Evolutionary conservation across 768 basidiomycete genomes (phyloP), one percentile per base, ranked within the genome.

Genomic region (Suillus weaverae): DNA sequence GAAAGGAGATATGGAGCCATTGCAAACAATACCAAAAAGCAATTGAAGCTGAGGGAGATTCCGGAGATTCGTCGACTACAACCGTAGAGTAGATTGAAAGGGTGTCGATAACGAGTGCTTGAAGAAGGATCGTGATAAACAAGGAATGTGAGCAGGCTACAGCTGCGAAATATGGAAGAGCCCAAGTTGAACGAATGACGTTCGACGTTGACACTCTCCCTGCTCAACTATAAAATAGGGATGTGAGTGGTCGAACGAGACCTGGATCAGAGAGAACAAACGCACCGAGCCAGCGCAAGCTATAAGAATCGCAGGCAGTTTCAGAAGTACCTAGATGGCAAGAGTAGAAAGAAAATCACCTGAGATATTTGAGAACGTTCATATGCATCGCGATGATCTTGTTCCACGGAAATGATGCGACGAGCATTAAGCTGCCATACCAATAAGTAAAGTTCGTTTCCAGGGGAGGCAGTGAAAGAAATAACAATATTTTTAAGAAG

Each of bases 1-100:
- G 64, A 20, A 63, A 61, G 51, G 61, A 66, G 26, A 32, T 38
- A 46, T 18, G 71, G 63, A 7, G 74, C 69, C 69, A 75, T 76
- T 22, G 61, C 26, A 54, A 43, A 51, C 51, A 36, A 51, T 51
- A 30, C 4, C 14, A 64, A 64, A 55, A 63, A 64, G 43, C 33
- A 48, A 9, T 22, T 32, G 54, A 22, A 33, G 30, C 33, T 35
- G 48, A 38, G 36, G 20, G 16, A 32, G 16, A 62, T 54, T 20
- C 18, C 18, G 33, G 46, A 20, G n/a, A 36, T 38, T 56, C 9
- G 35, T 18, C 36, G 6, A 22, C 8, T 38, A 62, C 39, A 69
- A 70, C 63, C 26, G 26, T 26, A 30, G 65, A 65, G 61, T 65
- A 66, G 64, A 67, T 63, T 51, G 62, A 62, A 59, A 44, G 59